Base-by-base conservation (phyloP, 768 basidiomycete genomes). In the Pulveroboletus ravenelii region DNA sequence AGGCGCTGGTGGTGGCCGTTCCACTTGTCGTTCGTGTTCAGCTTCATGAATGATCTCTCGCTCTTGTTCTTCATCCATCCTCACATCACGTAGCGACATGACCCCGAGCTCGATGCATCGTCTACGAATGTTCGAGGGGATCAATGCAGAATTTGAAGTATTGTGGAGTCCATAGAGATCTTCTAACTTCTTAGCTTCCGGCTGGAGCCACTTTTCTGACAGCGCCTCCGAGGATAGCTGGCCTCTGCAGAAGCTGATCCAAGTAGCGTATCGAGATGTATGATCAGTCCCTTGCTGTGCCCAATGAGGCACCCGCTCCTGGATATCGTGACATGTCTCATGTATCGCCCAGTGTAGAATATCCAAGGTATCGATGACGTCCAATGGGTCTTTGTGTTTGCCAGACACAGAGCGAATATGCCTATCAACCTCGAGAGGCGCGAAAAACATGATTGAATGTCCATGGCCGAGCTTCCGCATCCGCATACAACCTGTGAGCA, bases 31-130 rank as follows among this genome's bases (percentile, higher is more conserved):
- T 55, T 78, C 74, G 15, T 58, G 57, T 53, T 78, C 74, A 2
- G 69, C 60, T 53, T 78, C 74, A 17, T 71, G 72, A 6, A 57
- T 55, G 10, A 78, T 62, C 51, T 78, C 75, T 47, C 76, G 61
- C 51, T 78, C 78, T 41, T 77, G 76, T 48, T 78, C 78, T 53
- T 78, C 75, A n/a, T 72, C 70, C 51, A 74, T 56, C 15, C 52
- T 52, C 20, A 40, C 51, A n/a, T 60, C 52, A 12, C 43, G 34
- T 5, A 70, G 31, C 35, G 31, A 48, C 43, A 18, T 32, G 7
- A 69, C 20, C 1, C 73, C 72, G 10, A 75, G 62, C 10, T 50
- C 23, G 8, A 39, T 15, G 15, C 65, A 61, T 30, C 64, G 66
- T 15, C 67, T 48, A 1, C 44, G 53, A 30, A 76, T 58, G 3